Conservation (phyloP, 192 early-diverging fungal species). For the Coemansia sp. region DNA sequence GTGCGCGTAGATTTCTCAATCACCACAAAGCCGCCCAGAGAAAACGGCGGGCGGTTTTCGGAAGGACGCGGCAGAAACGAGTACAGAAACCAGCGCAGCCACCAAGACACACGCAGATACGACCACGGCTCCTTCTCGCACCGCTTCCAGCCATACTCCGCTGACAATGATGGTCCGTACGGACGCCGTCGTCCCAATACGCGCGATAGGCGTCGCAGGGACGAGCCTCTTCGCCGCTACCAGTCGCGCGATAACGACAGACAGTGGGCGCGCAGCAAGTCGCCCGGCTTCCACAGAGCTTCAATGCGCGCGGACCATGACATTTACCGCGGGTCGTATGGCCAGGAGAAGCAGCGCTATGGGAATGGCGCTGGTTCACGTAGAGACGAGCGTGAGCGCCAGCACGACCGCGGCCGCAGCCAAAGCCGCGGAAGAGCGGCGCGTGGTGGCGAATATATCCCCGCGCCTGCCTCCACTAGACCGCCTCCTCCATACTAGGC, state of each 20-base stretch:
- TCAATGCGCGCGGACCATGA: constrained; percentile 6
- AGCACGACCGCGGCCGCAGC: constrained; percentile 12
- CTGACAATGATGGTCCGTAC: neutral
- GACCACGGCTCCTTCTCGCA: constrained; percentile 1
- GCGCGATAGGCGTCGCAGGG: constrained; percentile 37
- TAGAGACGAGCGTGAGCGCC: constrained; percentile 8
- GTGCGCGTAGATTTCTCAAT: constrained; percentile 48
- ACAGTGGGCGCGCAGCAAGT: constrained; percentile 37
- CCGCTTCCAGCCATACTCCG: constrained; percentile 4
- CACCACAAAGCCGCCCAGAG: constrained; percentile 19
- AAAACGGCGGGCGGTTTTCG: neutral
- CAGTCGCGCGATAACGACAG: constrained; percentile 1
- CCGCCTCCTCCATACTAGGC: constrained; percentile 2
- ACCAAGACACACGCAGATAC: constrained; percentile 2
- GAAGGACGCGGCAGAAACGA: neutral
- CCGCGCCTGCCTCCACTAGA: constrained; percentile 6
- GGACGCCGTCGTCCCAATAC: constrained; percentile 36
- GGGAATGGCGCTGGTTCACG: neutral
- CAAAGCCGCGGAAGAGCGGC: constrained; percentile 13
- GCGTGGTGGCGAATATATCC: constrained; percentile 2
- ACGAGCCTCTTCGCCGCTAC: constrained; percentile 15
- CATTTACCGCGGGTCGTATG: constrained; percentile 8
- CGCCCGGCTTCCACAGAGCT: constrained; percentile 19
- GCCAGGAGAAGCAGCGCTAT: constrained; percentile 2
- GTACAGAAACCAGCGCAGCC: neutral